Base-by-base conservation (phyloP, 1,284 basidiomycete genomes). In the Boletus hoseneyae region DNA sequence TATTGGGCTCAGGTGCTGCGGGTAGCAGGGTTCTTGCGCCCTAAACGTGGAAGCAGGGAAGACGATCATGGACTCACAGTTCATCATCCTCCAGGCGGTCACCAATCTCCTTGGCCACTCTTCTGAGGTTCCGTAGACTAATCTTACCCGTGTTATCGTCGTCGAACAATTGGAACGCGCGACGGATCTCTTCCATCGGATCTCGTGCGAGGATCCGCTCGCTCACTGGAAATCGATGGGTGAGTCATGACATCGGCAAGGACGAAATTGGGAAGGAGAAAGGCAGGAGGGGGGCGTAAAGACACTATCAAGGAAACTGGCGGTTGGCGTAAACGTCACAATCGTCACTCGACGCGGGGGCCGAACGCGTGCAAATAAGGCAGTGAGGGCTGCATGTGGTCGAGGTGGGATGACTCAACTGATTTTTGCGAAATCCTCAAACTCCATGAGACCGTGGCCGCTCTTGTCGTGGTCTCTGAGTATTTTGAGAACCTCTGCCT, bases 111-210 rank as follows among this genome's bases (percentile, higher is more conserved):
- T 96, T 97, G 16, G 96, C 96, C 34, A 99, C 96, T 50, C 94
- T 79, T 61, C 91, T 80, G 49, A 99, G 77, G 66, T 98, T 97
- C 57, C 90, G 81, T 45, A 99, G 74, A 57, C 83, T 90, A 57
- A 99, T 99, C 71, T 93, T 96, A 18, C 96, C 96, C 4, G 91
- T 95, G 55, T 87, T 84, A 67, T 99, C 96, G 61, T 97, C 94
- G 69, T 98, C 96, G 66, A 99, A 99, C 1, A 99, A 76, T 57
- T 93, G 85, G 73, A 99, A 99, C 0, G 96, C 96, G 50, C 95
- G 83, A 55, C 90, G 82, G 55, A 99, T 93, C 70, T 99, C 96
- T 50, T 97, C 95, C 79, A 93, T 87, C 6, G 97, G 97, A 73
- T 99, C 97, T 52, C 96, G 83, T 39, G 89, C 83, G 32, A 96